These are phyloP conservation scores for Aspergillus sp. DNA, from an alignment of 2,329 filamentous ascomycete genomes.

Conservation along the genomic window DNA sequence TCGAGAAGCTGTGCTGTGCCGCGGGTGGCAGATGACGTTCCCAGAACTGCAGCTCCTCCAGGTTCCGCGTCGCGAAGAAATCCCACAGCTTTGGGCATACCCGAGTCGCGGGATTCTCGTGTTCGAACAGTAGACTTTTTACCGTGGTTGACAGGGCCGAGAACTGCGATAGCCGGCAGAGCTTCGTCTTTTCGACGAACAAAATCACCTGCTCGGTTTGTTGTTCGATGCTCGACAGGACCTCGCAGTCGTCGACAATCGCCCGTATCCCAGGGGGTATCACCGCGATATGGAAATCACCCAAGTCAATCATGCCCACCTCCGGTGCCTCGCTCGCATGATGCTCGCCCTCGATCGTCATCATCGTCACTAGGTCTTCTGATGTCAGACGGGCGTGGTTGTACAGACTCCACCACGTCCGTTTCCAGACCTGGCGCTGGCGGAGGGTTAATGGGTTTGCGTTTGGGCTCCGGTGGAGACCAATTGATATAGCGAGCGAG, in stretches of 20 bases:
- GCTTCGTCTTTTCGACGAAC: conserved; percentile 19
- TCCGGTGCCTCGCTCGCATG: background rate
- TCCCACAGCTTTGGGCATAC: background rate
- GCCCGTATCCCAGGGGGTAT: background rate
- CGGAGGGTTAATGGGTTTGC: background rate
- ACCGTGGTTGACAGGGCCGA: conserved; percentile 4
- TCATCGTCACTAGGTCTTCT: conserved; percentile 6
- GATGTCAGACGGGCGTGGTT: conserved; percentile 13
- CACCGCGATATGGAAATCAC: conserved; percentile 13
- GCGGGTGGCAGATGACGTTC: background rate
- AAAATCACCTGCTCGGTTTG: conserved; percentile 9
- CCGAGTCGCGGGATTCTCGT: background rate
- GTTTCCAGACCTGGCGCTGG: conserved; percentile 7
- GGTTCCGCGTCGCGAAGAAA: background rate
- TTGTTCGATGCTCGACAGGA: conserved; percentile 12
- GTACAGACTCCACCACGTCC: conserved; percentile 18
- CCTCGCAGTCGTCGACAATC: conserved; percentile 9
- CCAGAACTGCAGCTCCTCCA: background rate
- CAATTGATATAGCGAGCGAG: conserved; percentile 12
- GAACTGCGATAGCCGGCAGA: conserved; percentile 12
- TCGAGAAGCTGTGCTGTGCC: background rate
- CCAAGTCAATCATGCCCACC: background rate
- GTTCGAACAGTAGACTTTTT: background rate
- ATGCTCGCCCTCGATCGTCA: conserved; percentile 1
- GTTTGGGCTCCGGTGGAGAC: conserved; percentile 5